Evolutionary conservation across 176 grass and related monocot genomes (phyloP).

Genomic region (Oryza longistaminata): DNA sequence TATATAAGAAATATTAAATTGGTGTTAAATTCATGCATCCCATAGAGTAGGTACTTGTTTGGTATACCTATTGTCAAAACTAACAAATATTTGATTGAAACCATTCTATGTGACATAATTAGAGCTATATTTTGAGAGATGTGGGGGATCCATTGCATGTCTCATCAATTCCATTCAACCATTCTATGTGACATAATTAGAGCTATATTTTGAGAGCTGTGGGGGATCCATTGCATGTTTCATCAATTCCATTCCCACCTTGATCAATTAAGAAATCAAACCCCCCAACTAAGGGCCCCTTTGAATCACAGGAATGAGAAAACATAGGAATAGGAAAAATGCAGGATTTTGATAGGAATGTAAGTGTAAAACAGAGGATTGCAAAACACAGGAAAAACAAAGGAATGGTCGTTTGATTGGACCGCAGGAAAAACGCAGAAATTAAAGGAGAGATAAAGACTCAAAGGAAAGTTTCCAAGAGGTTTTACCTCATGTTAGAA

Average conservation of each 20-base stretch:
- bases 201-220: not conserved
- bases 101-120: not conserved
- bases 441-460: too few species aligned
- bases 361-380: too few species aligned
- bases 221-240: not conserved
- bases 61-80: not conserved
- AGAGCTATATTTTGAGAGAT: not conserved
- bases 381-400: too few species aligned
- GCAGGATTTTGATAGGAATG: too few species aligned
- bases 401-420: too few species aligned
- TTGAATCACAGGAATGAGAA: too few species aligned
- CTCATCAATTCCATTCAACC: slow-evolving; percentile 9
- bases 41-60: not conserved
- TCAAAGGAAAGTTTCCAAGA: too few species aligned
- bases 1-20: not conserved
- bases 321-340: too few species aligned
- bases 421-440: too few species aligned
- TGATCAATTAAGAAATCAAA: not conserved
- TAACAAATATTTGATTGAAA: not conserved
- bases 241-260: slow-evolving; percentile 21
- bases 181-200: not conserved
- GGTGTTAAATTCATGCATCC: not conserved
- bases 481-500: too few species aligned
- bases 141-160: not conserved
- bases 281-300: not conserved